Evolutionary conservation across 2,329 filamentous ascomycete species (phyloP), one percentile per base, ranked within the genome.

Genomic region (Fusarium austroafricanum): DNA sequence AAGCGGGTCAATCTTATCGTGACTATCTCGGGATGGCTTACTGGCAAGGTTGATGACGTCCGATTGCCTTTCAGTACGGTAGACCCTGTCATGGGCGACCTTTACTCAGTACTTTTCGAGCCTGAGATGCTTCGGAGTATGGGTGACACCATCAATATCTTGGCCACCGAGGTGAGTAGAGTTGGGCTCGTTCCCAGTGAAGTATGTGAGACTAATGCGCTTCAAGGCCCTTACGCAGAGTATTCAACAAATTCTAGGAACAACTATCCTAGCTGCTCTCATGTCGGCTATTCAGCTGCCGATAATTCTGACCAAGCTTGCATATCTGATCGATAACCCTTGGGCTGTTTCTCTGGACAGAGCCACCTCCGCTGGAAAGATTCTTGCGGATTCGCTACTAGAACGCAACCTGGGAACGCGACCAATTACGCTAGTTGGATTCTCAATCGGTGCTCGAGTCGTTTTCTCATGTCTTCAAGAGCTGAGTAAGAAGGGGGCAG

Each of bases 11-110:
- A 99, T 73, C 86, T 99, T 29, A 96, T 99, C 67, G 89, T 99
- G 38, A 98, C 96, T 0, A 89, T 99, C 29, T 94, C 95, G 1
- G 96, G 96, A 5, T 99, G 96, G 96, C 96, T 99, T 92, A 97
- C 93, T 39, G 96, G 96, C 74, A 98, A 97, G 76, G 90, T 97
- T 53, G 96, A 99, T 80, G 96, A 99, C 78, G 94, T 99, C 49
- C 92, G 96, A 62, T 81, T 99, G 74, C 96, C 96, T 10, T 99
- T 92, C 79, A 97, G 94, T 81, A 99, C 96, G 0, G 91, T 99
- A 9, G 94, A 99, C 78, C 93, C 96, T 1, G 88, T 98, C 67
- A 99, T 99, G 96, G 96, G 96, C 14, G 96, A 99, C 76, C 90
- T 99, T 17, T 99, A 99, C 81, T 97, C 95, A 1, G 90, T 99